Percentiles rank a stretch among this genome's conserved stretches.
Conservation (phyloP, 768 basidiomycete species). For the Paxillus rubicundulus region DNA sequence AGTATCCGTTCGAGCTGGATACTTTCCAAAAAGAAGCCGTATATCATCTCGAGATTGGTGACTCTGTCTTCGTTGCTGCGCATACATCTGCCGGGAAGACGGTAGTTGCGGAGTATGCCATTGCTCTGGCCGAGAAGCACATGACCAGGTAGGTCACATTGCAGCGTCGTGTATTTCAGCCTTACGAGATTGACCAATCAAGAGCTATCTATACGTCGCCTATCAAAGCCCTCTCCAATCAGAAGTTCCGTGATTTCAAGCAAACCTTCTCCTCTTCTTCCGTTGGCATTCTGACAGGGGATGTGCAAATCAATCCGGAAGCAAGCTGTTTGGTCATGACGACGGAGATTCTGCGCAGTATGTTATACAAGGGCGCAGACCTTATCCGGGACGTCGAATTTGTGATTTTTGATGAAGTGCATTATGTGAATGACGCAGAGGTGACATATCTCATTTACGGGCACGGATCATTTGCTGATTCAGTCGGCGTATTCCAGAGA, state of each 20-base stretch:
- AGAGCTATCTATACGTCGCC: conserved; percentile 99
- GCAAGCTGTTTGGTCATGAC: conserved; percentile 97
- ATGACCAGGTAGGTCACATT: conserved; percentile 81
- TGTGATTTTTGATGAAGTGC: conserved; percentile 99
- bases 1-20: conserved; percentile 99
- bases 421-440: conserved; percentile 99
- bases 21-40: conserved; percentile 99
- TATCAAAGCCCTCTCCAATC: conserved; percentile 97
- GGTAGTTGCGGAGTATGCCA: conserved; percentile 98
- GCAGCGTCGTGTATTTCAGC: conserved; percentile 13
- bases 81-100: conserved; percentile 99
- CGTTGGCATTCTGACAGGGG: conserved; percentile 95
- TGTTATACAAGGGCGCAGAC: conserved; percentile 99
- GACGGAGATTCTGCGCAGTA: conserved; percentile 95
- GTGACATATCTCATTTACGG: conserved; percentile 41
- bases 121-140: conserved; percentile 93
- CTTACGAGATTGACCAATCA: conserved; percentile 3
- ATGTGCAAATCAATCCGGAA: conserved; percentile 99
- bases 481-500: conserved; percentile 50
- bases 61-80: conserved; percentile 99
- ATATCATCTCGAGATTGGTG: conserved; percentile 94
- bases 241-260: conserved; percentile 99
- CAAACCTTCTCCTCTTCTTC: conserved; percentile 88
- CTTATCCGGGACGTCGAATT: conserved; percentile 98
- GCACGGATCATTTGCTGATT: conserved; percentile 10